These are phyloP conservation scores for Tinospora cordifolia DNA, from an alignment of 164 flowering plant genomes.

Conservation along the genomic window DNA sequence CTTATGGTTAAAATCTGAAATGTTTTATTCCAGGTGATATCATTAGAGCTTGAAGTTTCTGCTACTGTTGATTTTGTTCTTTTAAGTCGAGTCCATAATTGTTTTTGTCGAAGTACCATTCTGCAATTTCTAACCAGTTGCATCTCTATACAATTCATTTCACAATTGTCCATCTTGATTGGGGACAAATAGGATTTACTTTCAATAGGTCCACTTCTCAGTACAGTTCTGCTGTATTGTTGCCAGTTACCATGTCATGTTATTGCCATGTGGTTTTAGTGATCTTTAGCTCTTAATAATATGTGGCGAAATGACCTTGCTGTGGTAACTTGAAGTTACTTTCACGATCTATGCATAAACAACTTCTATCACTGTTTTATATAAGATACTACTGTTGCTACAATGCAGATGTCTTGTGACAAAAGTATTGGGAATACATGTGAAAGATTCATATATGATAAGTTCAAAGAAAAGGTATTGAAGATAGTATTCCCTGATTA, in stretches of 20 bases:
- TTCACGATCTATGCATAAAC: background rate
- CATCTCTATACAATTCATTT: background rate
- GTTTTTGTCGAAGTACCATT: background rate
- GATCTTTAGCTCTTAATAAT: background rate
- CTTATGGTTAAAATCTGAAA: background rate
- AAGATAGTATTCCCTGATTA: background rate
- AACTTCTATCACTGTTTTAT: background rate
- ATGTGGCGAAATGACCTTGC: background rate
- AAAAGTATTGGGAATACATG: constrained; percentile 49
- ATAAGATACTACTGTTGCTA: background rate
- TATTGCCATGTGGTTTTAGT: background rate
- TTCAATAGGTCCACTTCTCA: background rate
- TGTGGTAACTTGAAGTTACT: background rate
- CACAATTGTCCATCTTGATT: background rate
- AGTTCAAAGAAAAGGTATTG: constrained; percentile 58
- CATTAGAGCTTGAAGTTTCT: background rate
- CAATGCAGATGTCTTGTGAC: constrained; percentile 34
- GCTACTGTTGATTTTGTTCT: background rate
- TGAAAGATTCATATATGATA: constrained; percentile 64
- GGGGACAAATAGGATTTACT: background rate
- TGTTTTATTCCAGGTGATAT: background rate
- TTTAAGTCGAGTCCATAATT: background rate
- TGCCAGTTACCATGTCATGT: background rate
- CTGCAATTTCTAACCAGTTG: background rate
- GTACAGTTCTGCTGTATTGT: background rate